Conservation (phyloP, 1,139 yeast species). For the Komagataea norvegica region DNA sequence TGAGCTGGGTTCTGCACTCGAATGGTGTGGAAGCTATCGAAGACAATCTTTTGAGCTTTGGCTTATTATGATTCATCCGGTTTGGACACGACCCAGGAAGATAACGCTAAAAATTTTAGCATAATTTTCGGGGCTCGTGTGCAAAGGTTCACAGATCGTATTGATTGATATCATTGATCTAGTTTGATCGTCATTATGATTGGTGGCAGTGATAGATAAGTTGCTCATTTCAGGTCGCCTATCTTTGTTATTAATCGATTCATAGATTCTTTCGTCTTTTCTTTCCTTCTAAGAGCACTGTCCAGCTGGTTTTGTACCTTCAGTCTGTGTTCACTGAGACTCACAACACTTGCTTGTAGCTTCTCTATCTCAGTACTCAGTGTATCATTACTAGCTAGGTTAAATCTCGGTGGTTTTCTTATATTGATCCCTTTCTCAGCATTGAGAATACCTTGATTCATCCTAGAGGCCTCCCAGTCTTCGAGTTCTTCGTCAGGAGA, state of each 20-base stretch:
- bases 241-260: too few species aligned
- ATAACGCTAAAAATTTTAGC: background rate
- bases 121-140: too few species aligned
- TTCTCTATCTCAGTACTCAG: background rate
- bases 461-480: slow-evolving; percentile 23
- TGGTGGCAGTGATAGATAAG: background rate
- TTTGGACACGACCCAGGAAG: slow-evolving; percentile 1
- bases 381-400: background rate
- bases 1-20: background rate
- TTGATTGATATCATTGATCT: too few species aligned
- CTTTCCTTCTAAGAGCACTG: background rate
- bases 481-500: slow-evolving; percentile 28
- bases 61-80: slow-evolving; percentile 11
- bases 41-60: too few species aligned
- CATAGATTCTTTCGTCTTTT: background rate
- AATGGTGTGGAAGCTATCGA: background rate
- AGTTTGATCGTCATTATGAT: too few species aligned
- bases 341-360: background rate
- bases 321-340: background rate
- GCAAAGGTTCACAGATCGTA: too few species aligned
- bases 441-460: slow-evolving; percentile 14
- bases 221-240: too few species aligned
- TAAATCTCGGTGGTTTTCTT: slow-evolving; percentile 10
- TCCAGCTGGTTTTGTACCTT: background rate
- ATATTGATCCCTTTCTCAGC: background rate